phyloP scores from a whole-genome alignment of 495 filamentous ascomycete species.

The Penicillium alfredii region DNA sequence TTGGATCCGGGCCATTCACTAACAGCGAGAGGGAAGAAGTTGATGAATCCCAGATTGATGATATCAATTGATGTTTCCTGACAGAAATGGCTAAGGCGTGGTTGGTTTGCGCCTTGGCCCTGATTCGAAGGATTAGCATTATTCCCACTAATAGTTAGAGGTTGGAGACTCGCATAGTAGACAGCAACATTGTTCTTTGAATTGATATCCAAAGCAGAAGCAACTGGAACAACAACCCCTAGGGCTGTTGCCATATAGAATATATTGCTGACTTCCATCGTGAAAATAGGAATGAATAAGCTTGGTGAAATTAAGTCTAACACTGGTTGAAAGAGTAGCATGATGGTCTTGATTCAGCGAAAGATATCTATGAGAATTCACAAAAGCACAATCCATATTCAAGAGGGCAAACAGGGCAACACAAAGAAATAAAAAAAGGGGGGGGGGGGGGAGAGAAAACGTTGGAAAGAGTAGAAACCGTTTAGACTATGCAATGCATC shows the following conservation, averaged over 20 bases:
- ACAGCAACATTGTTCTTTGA: conserved; percentile 55
- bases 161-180: conserved; percentile 50
- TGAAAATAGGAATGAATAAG: conserved; percentile 14
- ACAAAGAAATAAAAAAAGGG: too few species aligned
- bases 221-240: conserved; percentile 22
- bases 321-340: conserved; percentile 18
- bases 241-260: conserved; percentile 26
- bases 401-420: too few species aligned
- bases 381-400: too few species aligned
- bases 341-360: too few species aligned
- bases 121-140: conserved; percentile 19
- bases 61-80: conserved; percentile 55
- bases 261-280: conserved; percentile 27
- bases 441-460: too few species aligned
- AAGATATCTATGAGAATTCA: too few species aligned
- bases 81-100: conserved; percentile 52
- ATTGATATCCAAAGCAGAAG: conserved; percentile 43
- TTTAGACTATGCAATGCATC: too few species aligned
- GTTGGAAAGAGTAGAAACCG: too few species aligned
- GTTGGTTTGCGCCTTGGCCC: conserved; percentile 45
- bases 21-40: conserved; percentile 52
- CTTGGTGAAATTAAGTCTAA: conserved; percentile 7
- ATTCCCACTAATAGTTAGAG: conserved; percentile 1
- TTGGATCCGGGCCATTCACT: conserved; percentile 54
- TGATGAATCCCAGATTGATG: conserved; percentile 61